Evolutionary conservation across 345 rosid species (phyloP), one percentile per base, ranked within the genome.

Genomic region (Adansonia digitata): DNA sequence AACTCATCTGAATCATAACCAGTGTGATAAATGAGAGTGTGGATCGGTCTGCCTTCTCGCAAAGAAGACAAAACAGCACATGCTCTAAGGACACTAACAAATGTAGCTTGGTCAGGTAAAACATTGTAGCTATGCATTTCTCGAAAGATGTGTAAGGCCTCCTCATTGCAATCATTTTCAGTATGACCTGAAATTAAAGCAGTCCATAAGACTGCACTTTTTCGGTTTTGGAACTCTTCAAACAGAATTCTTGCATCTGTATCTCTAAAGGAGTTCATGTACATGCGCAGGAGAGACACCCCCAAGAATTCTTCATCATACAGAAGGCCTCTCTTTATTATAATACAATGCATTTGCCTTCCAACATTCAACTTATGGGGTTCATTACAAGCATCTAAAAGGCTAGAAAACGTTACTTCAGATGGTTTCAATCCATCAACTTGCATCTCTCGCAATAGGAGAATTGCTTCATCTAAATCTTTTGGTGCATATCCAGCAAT

Each of bases 61-160:
- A 84, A 79, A 59, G 95, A 89, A 60, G 97, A 91, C 77, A 87
- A 72, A 27, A 85, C 65, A 65, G 97, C 85, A 80, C 94, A 92
- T 64, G 92, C 97, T 81, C 88, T 83, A 18, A 94, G 97, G 79
- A 87, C 82, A 74, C 93, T 88, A 22, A 88, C 97, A 86, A 92
- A 94, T 73, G 97, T 86, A 55, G 97, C 98, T 83, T 94, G 98
- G 82, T 94, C 98, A 78, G 92, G 93, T 75, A 85, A 42, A 35
- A 78, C 82, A 80, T 84, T 78, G 83, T 74, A 73, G 66, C 75
- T 79, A 59, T 74, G 91, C 98, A 94, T 92, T 86, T 83, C 89
- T 80, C 22, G 70, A 77, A 87, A 94, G 40, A 84, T 82, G 55
- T 77, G 82, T 81, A 89, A 86, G 43, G 97, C 97, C 75, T 86